Evolutionary conservation across 2,329 filamentous ascomycete species (phyloP).

Genomic region (Phialophora tarda): DNA sequence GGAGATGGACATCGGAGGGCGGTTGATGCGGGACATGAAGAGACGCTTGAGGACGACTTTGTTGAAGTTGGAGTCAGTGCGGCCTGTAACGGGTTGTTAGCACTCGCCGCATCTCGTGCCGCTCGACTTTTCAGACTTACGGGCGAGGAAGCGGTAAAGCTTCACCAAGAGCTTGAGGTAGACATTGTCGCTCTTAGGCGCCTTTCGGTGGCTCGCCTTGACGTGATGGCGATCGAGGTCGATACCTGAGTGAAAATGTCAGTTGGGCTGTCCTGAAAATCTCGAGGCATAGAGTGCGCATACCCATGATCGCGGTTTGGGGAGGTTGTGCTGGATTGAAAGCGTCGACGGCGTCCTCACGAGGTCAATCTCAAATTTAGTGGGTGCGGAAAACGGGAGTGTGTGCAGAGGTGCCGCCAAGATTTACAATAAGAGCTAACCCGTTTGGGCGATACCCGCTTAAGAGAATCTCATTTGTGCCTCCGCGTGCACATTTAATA

Average conservation of each 20-base stretch:
- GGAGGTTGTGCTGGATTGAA: constrained; percentile 30
- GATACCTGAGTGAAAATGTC: constrained; percentile 52
- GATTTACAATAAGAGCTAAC: background rate
- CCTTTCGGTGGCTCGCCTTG: constrained; percentile 78
- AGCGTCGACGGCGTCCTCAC: constrained; percentile 33
- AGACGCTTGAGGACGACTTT: constrained; percentile 96
- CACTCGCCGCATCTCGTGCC: constrained; percentile 5
- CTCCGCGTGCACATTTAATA: background rate
- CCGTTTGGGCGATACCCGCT: background rate
- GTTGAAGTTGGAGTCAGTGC: constrained; percentile 98
- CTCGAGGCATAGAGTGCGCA: background rate
- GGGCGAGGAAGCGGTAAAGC: constrained; percentile 95
- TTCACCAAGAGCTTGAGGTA: constrained; percentile 97
- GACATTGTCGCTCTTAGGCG: constrained; percentile 97
- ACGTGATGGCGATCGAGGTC: constrained; percentile 68
- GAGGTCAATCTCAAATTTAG: constrained; percentile 20
- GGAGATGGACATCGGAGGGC: constrained; percentile 90
- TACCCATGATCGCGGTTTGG: constrained; percentile 40
- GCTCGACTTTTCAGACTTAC: constrained; percentile 62
- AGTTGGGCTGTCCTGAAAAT: constrained; percentile 8
- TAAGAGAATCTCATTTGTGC: background rate
- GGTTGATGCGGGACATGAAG: constrained; percentile 99
- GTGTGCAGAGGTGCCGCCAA: constrained; percentile 1
- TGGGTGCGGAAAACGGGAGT: constrained; percentile 21
- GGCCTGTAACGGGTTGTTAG: constrained; percentile 62